phyloP scores from a whole-genome alignment of 1,284 basidiomycete genomes.

The Trametes versicolor region DNA sequence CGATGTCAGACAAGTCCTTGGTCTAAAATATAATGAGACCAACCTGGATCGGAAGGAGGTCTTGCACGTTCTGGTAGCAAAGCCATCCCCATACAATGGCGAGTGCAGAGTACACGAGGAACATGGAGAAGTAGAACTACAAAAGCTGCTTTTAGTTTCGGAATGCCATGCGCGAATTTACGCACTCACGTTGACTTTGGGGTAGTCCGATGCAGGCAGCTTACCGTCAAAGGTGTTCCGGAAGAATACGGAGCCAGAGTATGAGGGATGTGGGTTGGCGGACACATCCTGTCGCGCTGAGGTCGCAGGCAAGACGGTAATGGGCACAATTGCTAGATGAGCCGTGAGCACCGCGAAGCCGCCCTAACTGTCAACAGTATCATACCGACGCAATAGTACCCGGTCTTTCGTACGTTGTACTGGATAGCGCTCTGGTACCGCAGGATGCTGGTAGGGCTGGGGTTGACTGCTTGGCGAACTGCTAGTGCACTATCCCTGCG shows the following conservation, averaged over 20 bases:
- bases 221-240: conserved; percentile 90
- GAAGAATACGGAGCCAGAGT: conserved; percentile 87
- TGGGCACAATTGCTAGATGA: conserved; percentile 81
- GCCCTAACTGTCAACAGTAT: conserved; percentile 31
- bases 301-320: conserved; percentile 66
- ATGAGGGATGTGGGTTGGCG: conserved; percentile 79
- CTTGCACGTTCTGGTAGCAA: conserved; percentile 84
- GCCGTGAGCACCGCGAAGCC: conserved; percentile 4
- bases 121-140: conserved; percentile 91
- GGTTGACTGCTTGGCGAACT: conserved; percentile 50
- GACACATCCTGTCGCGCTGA: conserved; percentile 50
- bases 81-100: conserved; percentile 85
- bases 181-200: conserved; percentile 90
- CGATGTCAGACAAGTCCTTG: background rate
- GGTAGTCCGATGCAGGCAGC: conserved; percentile 94
- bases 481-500: conserved; percentile 40
- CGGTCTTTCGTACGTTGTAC: conserved; percentile 88
- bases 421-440: conserved; percentile 71
- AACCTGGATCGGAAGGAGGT: conserved; percentile 89
- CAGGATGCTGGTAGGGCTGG: conserved; percentile 59
- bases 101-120: conserved; percentile 77
- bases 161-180: background rate
- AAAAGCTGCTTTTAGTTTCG: background rate
- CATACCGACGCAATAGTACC: conserved; percentile 95
- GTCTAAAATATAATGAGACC: conserved; percentile 31